Base-by-base conservation (phyloP, 2,329 filamentous ascomycete genomes). In the Aspergillus alliaceus region DNA sequence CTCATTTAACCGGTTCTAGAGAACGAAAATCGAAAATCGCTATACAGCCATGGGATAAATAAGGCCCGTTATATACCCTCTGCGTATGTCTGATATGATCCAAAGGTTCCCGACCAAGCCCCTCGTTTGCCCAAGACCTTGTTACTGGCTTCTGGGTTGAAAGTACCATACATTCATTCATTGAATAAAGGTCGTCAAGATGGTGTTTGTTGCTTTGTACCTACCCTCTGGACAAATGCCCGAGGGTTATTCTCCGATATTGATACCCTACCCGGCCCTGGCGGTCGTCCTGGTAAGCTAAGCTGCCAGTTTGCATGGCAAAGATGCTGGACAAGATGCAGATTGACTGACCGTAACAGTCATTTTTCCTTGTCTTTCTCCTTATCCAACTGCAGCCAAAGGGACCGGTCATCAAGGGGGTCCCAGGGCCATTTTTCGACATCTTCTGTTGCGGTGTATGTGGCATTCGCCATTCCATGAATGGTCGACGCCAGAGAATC, bases 381-480 rank as follows among this genome's bases (percentile, higher is more conserved):
- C 51, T 57, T 18, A 47, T 66, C 6, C 57, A 63, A 18, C 42
- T 60, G 3, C 40, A 54, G 7, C 61, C 60, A 14, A 63, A 62
- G 34, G 60, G 59, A 3, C 65, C 65, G 3, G 47, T 53, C 29
- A 65, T 62, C 24, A 60, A 62, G 18, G 60, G 57, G 0, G 61
- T 63, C 4, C 59, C 59, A 4, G 65, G 65, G 1, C 49, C 64
- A 0, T 47, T 59, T 9, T n/a, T 59, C 14, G 65, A 59, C 25
- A 44, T 56, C 4, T 60, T 59, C 35, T 51, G 65, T 14, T 64
- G 54, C 25, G 65, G 65, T 39, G 65, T 67, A 59, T 37, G 59
- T 44, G 8, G 9, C 12, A 20, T 18, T 11, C n/a, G n/a, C n/a
- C n/a, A n/a, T n/a, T n/a, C n/a, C n/a, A n/a, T n/a, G n/a, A n/a